A percentile compares a stretch with the other conserved stretches of the same genome.
These are phyloP conservation scores for Botryotinia convoluta DNA, from an alignment of 2,329 filamentous ascomycete genomes.

Conservation along the genomic window DNA sequence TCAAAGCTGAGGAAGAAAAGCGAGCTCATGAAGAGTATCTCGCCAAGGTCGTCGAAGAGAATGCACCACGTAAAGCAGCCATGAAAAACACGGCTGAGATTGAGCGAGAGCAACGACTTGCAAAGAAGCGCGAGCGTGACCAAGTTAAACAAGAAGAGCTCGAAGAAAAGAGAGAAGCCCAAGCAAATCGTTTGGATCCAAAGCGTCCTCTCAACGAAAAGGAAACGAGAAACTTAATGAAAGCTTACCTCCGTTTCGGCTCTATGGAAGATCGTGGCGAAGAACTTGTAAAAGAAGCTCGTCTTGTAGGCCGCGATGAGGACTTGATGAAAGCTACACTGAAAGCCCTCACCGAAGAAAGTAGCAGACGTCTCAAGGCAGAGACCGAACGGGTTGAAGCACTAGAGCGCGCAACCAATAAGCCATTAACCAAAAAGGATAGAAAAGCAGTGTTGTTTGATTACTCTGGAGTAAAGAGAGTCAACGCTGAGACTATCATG, in stretches of 20 bases:
- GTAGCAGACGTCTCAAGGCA: conserved; percentile 70
- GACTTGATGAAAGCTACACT: conserved; percentile 76
- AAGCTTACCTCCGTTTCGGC: conserved; percentile 87
- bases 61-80: conserved; percentile 73
- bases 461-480: conserved; percentile 86
- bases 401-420: conserved; percentile 69
- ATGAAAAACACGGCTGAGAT: conserved; percentile 55
- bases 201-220: conserved; percentile 88
- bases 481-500: conserved; percentile 93
- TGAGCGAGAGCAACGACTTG: conserved; percentile 62
- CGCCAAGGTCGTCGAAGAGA: conserved; percentile 78
- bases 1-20: conserved; percentile 86
- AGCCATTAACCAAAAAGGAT: conserved; percentile 90
- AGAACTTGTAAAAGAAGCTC: conserved; percentile 84
- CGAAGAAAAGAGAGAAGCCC: conserved; percentile 62
- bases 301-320: conserved; percentile 76
- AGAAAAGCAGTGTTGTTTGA: conserved; percentile 96
- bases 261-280: conserved; percentile 84
- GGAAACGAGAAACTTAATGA: conserved; percentile 87
- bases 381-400: conserved; percentile 62
- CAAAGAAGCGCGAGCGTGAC: conserved; percentile 64
- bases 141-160: conserved; percentile 68
- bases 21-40: conserved; percentile 81
- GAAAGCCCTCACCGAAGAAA: conserved; percentile 63
- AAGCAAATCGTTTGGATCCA: conserved; percentile 75